Evolutionary conservation across 2,329 filamentous ascomycete species (phyloP), one percentile per base, ranked within the genome.

Genomic region (Phaeosphaeriaceae sp.): DNA sequence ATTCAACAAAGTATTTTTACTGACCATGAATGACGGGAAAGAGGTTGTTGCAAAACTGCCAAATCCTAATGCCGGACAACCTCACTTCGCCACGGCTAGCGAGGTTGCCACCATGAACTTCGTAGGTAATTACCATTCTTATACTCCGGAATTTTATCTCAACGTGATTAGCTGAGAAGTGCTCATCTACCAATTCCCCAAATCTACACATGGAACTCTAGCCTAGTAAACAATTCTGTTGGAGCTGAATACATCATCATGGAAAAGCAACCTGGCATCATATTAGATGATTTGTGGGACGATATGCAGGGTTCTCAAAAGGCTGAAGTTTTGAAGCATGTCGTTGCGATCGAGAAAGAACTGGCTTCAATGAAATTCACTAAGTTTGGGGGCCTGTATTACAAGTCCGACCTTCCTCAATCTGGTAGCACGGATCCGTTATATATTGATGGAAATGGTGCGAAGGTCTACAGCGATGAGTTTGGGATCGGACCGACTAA

Each of bases 181-280:
- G 32, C 16, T 34, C n/a, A 52, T 40, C 26, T 34, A 8, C 63
- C 64, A 2, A 59, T 64, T 20, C 66, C 66, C 35, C 50, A 51
- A 47, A 56, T 70, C 20, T 53, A 67, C 30, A 56, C 53, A 36
- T 70, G 61, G 63, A 63, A 51, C 48, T 56, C 59, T 35, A 52
- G 6, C 8, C 48, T 50, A 16, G 46, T 50, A n/a, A 30, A 62
- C 30, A 67, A 66, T 35, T 56, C 64, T 41, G 60, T 69, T 17
- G 43, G 54, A 30, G 50, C 64, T 36, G 66, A 70, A 60, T 70
- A 68, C 33, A 69, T 70, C 15, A 63, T 69, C 48, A 68, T 67
- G 64, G 64, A 68, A 53, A 64, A 60, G 66, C 61, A n/a, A 52
- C 32, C n/a, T 15, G 32, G 32, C 7, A 13, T 34, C 8, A 7